A percentile compares a stretch with the other conserved stretches of the same genome.
phyloP scores from a whole-genome alignment of 1,139 yeast species.

The Sugiyamaella grinbergsii region DNA sequence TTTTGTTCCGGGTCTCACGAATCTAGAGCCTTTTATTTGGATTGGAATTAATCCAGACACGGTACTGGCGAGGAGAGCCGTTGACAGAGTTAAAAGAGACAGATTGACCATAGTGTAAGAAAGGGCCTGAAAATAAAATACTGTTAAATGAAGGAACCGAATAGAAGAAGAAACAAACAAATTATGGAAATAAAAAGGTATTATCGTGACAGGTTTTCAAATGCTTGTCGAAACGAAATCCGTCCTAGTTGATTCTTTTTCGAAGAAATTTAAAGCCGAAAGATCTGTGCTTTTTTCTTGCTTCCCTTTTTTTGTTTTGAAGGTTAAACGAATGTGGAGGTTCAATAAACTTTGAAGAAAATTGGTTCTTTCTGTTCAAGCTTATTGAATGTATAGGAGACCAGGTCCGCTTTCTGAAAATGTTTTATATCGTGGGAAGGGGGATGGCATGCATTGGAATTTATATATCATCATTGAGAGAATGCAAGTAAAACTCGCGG shows the following conservation, averaged over 20 bases:
- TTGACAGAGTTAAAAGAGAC: background rate
- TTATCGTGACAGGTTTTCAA: too few species aligned
- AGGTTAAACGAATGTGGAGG: constrained; percentile 5
- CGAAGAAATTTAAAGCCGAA: too few species aligned
- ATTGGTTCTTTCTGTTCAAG: background rate
- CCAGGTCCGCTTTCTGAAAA: background rate
- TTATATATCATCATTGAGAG: too few species aligned
- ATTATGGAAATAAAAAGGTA: background rate
- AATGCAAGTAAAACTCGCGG: constrained; percentile 7
- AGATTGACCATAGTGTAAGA: background rate
- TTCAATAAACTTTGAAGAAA: background rate
- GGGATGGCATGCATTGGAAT: constrained; percentile 2
- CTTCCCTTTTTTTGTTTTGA: too few species aligned
- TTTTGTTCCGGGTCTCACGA: constrained; percentile 69
- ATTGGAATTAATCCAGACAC: constrained; percentile 47
- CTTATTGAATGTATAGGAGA: background rate
- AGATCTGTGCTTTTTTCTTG: background rate
- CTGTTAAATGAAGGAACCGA: background rate
- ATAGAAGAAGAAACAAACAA: background rate
- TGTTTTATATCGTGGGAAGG: background rate
- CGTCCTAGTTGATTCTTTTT: too few species aligned
- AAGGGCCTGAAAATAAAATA: background rate
- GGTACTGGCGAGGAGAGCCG: constrained; percentile 13
- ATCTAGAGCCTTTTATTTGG: constrained; percentile 63
- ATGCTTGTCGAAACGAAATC: too few species aligned